Evolutionary conservation across 2,329 filamentous ascomycete species (phyloP), one percentile per base, ranked within the genome.

Genomic region (Periglandula ipomoeae): DNA sequence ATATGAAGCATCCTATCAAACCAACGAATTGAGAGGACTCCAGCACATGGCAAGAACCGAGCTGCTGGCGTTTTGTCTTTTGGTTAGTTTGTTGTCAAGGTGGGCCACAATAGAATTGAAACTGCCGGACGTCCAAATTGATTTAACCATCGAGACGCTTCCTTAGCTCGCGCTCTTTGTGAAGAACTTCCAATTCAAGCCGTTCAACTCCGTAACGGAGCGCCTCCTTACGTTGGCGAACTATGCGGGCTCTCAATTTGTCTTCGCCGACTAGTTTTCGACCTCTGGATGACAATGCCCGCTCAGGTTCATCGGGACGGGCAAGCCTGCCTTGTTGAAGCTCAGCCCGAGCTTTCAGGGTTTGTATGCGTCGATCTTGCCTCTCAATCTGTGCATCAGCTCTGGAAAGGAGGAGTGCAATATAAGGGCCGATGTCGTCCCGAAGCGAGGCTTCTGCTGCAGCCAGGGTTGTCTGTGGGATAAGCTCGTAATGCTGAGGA

Each of bases 381-480:
- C 88, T 87, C 58, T 90, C 87, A 35, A 94, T 78, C 60, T 95
- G 85, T 53, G 84, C 82, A 56, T 89, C 83, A n/a, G 89, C 88
- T 56, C 89, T 84, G 53, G 82, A 78, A 46, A 96, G 81, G 2
- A 96, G 79, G 50, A 82, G 79, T 26, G 83, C 74, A 54, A 95
- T 86, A 65, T 89, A 89, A 8, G 90, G 90, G n/a, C 85, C 84
- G 57, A 95, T 93, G 63, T 95, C 89, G 59, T 88, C 86, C 58
- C 89, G 84, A 17, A 96, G 80, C 4, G 88, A 84, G 56, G 87
- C 76, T 67, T 96, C 90, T 27, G 90, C 90, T 53, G 84, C 78
- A 52, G 84, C 82, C 40, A 96, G 80, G 46, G 87, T 87, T 11
- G 85, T 81, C 63, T 95, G 88, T 15, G 89, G 87, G 57, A 95